A percentile compares a stretch with the other conserved stretches of the same genome.
Conservation (phyloP, 306 rosid species). For the Sesbania bispinosa region DNA sequence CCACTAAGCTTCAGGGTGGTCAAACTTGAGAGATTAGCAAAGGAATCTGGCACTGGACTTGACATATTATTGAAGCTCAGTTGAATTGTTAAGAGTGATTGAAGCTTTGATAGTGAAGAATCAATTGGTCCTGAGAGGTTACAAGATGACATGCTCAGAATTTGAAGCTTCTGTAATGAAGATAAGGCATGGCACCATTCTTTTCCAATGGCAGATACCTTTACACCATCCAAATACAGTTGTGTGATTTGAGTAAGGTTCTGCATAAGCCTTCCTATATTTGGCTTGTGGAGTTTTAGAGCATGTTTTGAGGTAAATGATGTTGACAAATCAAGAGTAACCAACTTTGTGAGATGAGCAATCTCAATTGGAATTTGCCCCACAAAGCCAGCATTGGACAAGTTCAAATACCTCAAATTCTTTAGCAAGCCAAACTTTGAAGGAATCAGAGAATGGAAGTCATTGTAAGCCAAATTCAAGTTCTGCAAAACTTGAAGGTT, state of each 20-base stretch:
- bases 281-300: slow-evolving; percentile 25
- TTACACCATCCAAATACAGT: slow-evolving; percentile 40
- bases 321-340: slow-evolving; percentile 18
- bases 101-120: slow-evolving; percentile 19
- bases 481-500: slow-evolving; percentile 18
- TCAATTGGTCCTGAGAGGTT: slow-evolving; percentile 32
- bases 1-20: background rate
- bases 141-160: slow-evolving; percentile 29
- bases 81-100: background rate
- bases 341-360: slow-evolving; percentile 27
- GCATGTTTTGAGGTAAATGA: background rate
- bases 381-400: slow-evolving; percentile 30
- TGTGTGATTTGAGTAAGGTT: slow-evolving; percentile 27
- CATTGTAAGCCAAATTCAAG: slow-evolving; percentile 29
- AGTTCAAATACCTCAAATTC: slow-evolving; percentile 12
- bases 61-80: slow-evolving; percentile 18
- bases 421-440: background rate
- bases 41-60: slow-evolving; percentile 14
- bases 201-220: slow-evolving; percentile 28
- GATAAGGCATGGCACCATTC: slow-evolving; percentile 41
- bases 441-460: slow-evolving; percentile 14
- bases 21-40: slow-evolving; percentile 17
- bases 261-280: slow-evolving; percentile 5
- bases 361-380: slow-evolving; percentile 30
- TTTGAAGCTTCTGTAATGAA: background rate